Conservation (phyloP, 2,329 filamentous ascomycete genomes). For the Aspergillus terreus region DNA sequence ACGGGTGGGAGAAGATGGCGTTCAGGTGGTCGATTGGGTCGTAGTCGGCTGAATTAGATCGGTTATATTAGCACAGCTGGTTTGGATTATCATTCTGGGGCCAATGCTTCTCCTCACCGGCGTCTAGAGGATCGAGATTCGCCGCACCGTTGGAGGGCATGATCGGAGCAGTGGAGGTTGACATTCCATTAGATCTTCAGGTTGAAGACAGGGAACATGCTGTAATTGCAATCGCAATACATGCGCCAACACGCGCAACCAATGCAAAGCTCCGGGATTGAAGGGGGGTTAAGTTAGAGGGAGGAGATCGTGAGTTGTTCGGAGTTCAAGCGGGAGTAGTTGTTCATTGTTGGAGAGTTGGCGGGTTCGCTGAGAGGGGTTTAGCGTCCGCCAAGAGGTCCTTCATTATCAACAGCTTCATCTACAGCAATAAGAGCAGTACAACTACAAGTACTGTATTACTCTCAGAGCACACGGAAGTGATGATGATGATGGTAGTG, state of each 20-base stretch:
- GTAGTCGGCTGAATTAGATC: conserved; percentile 64
- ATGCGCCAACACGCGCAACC: conserved; percentile 5
- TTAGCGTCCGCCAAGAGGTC: conserved; percentile 11
- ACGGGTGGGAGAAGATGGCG: conserved; percentile 85
- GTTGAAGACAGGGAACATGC: conserved; percentile 21
- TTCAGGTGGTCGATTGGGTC: conserved; percentile 92
- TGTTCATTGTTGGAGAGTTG: conserved; percentile 3
- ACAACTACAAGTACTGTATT: too few relatives aligned
- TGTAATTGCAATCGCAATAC: conserved; percentile 9
- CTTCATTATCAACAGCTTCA: not conserved
- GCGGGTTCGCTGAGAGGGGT: not conserved
- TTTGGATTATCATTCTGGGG: not conserved
- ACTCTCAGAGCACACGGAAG: too few relatives aligned
- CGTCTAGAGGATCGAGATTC: conserved; percentile 41
- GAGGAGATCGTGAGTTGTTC: not conserved
- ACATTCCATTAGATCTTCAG: conserved; percentile 33
- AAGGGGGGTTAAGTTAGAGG: not conserved
- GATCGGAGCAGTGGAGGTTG: conserved; percentile 26
- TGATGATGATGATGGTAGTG: too few relatives aligned
- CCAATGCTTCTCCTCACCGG: conserved; percentile 32
- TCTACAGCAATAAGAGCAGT: too few relatives aligned
- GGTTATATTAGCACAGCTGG: conserved; percentile 5
- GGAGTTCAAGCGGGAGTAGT: conserved; percentile 1
- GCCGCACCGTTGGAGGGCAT: conserved; percentile 36
- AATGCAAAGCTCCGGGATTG: not conserved